Evolutionary conservation across 768 basidiomycete genomes (phyloP), one percentile per base, ranked within the genome.

Genomic region (Tylopilus rubrobrunneus): DNA sequence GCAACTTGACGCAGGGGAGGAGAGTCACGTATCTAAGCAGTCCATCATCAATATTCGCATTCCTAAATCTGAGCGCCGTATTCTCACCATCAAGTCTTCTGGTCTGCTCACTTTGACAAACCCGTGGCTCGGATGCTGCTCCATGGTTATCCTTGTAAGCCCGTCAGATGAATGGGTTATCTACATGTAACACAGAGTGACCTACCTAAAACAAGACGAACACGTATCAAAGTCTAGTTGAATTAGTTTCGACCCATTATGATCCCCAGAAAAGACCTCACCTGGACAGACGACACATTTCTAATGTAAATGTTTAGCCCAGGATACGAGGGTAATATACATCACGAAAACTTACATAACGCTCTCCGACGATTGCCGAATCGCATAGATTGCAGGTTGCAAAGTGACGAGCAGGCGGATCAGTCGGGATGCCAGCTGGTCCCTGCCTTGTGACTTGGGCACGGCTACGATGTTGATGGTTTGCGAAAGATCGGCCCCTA

Each of bases 361-460:
- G 83, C 43, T 76, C 73, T 2, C 92, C 92, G 27, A 69, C 59
- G 59, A 95, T 88, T 3, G 74, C 67, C 1, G 83, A 84, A 56
- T 87, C 83, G 61, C 92, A 95, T 25, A 92, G 65, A 65, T 94
- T 81, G 71, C 92, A 95, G 10, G 68, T 78, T 7, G 89, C 89
- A 56, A 70, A 65, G 65, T 94, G 92, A 27, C 71, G 61, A n/a
- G 72, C 73, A 25, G 67, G 71, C 41, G 50, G 29, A 42, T 53
- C 41, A 4, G n/a, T 48, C 48, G 33, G 15, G 15, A 21, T 42
- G 10, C 4, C 7, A 48, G 8, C 21, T 40, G 45, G 21, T 17
- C 28, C 36, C 5, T 49, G 53, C 40, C 2, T 45, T 25, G 28
- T 8, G 19, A 40, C 41, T 12, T 48, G 39, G 5, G 17, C 19